phyloP scores from a whole-genome alignment of 768 basidiomycete species.

The Lactarius deliciosus region DNA sequence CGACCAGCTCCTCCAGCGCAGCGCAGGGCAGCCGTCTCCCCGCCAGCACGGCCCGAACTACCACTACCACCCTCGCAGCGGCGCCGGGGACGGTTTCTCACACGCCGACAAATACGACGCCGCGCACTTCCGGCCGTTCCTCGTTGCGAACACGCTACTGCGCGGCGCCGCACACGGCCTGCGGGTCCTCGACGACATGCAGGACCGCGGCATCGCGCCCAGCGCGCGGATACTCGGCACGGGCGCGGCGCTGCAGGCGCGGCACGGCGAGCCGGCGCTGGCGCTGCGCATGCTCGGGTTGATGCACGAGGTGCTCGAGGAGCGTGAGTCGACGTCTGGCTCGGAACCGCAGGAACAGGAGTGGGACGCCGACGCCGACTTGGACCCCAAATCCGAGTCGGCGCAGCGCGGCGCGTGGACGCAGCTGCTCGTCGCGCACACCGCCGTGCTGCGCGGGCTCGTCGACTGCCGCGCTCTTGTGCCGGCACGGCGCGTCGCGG shows the following conservation, averaged over 20 bases:
- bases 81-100: background rate
- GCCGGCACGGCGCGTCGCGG: constrained; percentile 4
- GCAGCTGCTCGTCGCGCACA: constrained; percentile 1
- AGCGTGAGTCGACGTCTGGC: no score
- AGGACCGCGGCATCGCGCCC: constrained; percentile 45
- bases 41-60: background rate
- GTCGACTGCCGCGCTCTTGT: constrained; percentile 5
- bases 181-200: constrained; percentile 54
- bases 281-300: constrained; percentile 44
- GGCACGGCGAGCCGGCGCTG: constrained; percentile 37
- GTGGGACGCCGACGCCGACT: background rate
- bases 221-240: constrained; percentile 50
- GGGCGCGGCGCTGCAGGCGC: constrained; percentile 48
- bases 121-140: constrained; percentile 54
- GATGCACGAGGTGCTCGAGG: background rate
- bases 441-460: constrained; percentile 17
- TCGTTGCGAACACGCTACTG: constrained; percentile 41
- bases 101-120: constrained; percentile 33
- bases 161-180: constrained; percentile 39
- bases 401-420: no score
- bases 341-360: background rate
- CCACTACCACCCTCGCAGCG: background rate
- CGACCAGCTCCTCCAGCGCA: constrained; percentile 38
- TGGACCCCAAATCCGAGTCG: background rate
- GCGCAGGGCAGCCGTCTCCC: background rate